Evolutionary conservation across 176 grass and related monocot species (phyloP), one percentile per base, ranked within the genome.

Genomic region (Thalia dealbata): DNA sequence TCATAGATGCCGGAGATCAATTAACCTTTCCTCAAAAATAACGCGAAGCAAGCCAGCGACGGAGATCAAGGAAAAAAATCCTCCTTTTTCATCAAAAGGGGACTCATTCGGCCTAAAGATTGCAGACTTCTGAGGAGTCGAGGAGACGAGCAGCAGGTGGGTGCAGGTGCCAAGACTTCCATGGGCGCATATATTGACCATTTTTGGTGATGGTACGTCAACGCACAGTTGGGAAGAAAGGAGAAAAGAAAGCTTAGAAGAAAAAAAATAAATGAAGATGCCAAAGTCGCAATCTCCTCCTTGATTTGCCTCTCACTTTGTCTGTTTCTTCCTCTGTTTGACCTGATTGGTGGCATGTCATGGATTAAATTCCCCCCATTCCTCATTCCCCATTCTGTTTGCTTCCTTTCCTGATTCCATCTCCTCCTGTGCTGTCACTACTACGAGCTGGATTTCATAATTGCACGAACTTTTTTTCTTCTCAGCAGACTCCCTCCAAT

Each of bases 361-460:
- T 44, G 32, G 38, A 68, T 45, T 11, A 43, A 68, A 68, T 68
- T 68, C 65, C 65, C 35, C 45, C n/a, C n/a, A n/a, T n/a, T n/a
- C n/a, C n/a, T n/a, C n/a, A n/a, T n/a, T n/a, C 65, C 65, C 35
- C 45, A 38, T n/a, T 15, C 26, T 13, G 65, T 43, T 42, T 44
- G 13, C 62, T 68, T 23, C 65, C 43, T 68, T 68, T 22, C 18
- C 13, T 6, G 32, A 42, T 12, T n/a, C 65, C 32, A n/a, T 45
- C 65, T 14, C 65, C 38, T 15, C 10, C 27, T 66, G 19, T 45
- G 32, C 35, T 26, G 62, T 68, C 32, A 18, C 21, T 45, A 12
- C 43, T 68, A 68, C 65, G n/a, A 21, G 11, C 35, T 43, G 65
- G 35, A 24, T 10, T n/a, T 45, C 65, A 45, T 68, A 22, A 45